Evolutionary conservation across 2,329 filamentous ascomycete species (phyloP), one percentile per base, ranked within the genome.

Genomic region (Ampelomyces quisqualis): DNA sequence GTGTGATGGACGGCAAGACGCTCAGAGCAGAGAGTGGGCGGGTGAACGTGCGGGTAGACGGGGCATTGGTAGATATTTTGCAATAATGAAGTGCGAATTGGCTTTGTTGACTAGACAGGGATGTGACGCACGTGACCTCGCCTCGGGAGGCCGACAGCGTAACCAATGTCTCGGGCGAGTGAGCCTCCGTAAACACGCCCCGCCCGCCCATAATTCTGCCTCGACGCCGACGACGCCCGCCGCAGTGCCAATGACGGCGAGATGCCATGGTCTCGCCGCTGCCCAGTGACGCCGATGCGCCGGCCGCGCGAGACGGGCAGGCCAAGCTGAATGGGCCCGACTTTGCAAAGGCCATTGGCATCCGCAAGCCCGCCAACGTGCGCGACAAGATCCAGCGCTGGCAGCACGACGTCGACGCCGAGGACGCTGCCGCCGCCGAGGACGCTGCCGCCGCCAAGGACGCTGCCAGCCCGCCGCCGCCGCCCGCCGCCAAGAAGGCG

Each of bases 311-410:
- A n/a, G 50, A 56, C 53, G 60, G 53, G 45, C 57, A 60, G 48
- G 49, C 45, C 22, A 55, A 40, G 38, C 64, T 62, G 63, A 64
- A 65, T 38, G 59, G 62, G 40, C 55, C 55, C 43, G 64, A 68
- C 46, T 67, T 69, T 43, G 67, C 65, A 29, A 68, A 68, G 53
- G 67, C 65, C 42, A 68, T 68, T 49, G 65, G 64, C 50, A 68
- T 68, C 50, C 60, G 67, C 57, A 60, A 64, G 51, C 65, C 65
- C 36, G 73, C 69, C 55, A 75, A 76, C 54, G 72, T 94, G 33
- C 80, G 80, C 48, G 85, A 88, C 53, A 83, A 90, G 58, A 87
- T 95, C 38, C 85, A 84, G 55, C 79, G 84, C 68, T 95, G 90
- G 90, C 89, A 95, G 68, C 85, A 85, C 60, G 76, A 84, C 53